Evolutionary conservation across 495 filamentous ascomycete genomes (phyloP).

Genomic region (Cladorrhinum samala): DNA sequence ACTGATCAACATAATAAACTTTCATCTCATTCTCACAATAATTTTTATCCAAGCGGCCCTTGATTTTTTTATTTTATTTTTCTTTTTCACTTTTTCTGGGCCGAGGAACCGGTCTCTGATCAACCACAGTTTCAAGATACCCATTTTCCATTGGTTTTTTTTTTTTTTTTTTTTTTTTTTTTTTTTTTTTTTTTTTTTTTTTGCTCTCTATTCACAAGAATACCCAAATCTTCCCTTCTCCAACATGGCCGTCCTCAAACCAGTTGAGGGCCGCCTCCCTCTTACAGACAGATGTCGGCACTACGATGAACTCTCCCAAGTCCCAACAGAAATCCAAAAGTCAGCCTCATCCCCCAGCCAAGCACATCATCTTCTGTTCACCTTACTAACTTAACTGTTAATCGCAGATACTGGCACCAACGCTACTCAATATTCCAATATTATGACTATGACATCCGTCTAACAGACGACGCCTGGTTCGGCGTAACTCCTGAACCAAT

Average conservation of each 20-base stretch:
- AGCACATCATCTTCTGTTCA: not conserved
- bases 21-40: not conserved
- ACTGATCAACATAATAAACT: not conserved
- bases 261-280: slow-evolving; percentile 27
- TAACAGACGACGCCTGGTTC: slow-evolving; percentile 92
- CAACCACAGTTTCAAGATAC: too few species aligned
- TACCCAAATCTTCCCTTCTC: too few species aligned
- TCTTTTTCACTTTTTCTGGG: too few species aligned
- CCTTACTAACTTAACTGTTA: not conserved
- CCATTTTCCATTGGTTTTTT: too few species aligned
- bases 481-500: slow-evolving; percentile 91
- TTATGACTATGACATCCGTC: slow-evolving; percentile 78
- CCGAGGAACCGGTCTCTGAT: too few species aligned
- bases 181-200: too few species aligned
- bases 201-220: too few species aligned
- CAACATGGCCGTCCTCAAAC: slow-evolving; percentile 9
- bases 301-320: slow-evolving; percentile 54
- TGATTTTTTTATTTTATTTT: too few species aligned
- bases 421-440: slow-evolving; percentile 74
- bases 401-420: slow-evolving; percentile 76
- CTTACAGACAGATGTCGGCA: slow-evolving; percentile 56
- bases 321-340: slow-evolving; percentile 32
- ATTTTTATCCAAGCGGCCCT: too few species aligned
- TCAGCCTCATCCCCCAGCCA: slow-evolving; percentile 8
- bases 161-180: too few species aligned